Base-by-base conservation (phyloP, 1,139 yeast genomes). In the Yamadazyma sp. region DNA sequence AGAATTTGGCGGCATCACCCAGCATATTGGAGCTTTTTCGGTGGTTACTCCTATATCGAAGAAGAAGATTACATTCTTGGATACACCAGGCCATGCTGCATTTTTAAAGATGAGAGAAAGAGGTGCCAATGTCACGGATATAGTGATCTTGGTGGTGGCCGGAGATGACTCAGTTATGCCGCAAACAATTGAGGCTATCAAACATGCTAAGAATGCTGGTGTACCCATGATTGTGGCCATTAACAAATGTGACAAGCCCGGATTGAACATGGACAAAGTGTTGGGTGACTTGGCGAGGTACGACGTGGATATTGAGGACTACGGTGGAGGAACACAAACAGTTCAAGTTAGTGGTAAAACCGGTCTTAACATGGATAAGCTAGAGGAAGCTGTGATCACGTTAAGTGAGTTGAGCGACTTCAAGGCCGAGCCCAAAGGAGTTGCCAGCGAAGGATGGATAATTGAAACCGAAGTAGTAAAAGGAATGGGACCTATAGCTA, bases 161-260 rank as follows among this genome's bases (percentile, higher is more conserved):
- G 96, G 96, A 1, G 97, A 92, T 61, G 99, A 92, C 62, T 86
- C 96, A 0, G 95, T 94, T 17, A 92, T 86, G 95, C 97, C 98
- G 0, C 99, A 92, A 57, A 94, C 99, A 0, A 74, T 82, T 31
- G 99, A 92, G 60, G 97, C 98, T 2, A 88, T 92, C 41, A 88
- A 86, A 52, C 98, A 94, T 59, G 92, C 96, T 9, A 83, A 85
- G 50, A 80, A 78, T 38, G 81, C 92, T 0, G 86, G 87, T 1
- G 95, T 87, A 17, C 95, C 94, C 1, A 72, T 90, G 47, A 83
- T 92, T 43, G 95, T 92, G 3, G 97, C 97, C 1, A 77, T 94
- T 35, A 92, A 94, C 53, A 92, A 92, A 60, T 86, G 95, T 52
- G 99, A 92, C 59, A 84, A 82, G 51, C 86, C 78, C 1, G 85